Percentiles rank a stretch among this genome's conserved stretches.
Conservation (phyloP, 2,329 filamentous ascomycete genomes). For the Fusarium sp. region DNA sequence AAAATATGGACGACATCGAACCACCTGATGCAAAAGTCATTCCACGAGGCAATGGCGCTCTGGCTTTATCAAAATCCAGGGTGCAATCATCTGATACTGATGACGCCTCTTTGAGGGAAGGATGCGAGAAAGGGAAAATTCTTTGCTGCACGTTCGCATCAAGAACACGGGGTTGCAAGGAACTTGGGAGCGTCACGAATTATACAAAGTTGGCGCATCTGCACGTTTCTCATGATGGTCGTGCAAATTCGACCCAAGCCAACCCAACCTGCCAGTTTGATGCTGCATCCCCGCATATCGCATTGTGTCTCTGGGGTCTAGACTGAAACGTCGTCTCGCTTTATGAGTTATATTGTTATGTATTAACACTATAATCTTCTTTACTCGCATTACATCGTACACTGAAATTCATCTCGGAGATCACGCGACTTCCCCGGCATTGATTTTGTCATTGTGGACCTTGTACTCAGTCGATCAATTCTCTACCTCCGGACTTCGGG, state of each 20-base stretch:
- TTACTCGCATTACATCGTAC: constrained; percentile 10
- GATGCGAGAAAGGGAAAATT: constrained; percentile 23
- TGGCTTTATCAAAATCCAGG: constrained; percentile 16
- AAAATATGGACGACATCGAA: constrained; percentile 46
- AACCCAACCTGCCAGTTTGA: constrained; percentile 12
- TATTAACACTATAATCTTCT: neutral
- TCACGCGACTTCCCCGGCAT: constrained; percentile 30
- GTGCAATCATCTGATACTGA: constrained; percentile 45
- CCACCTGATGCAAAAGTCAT: constrained; percentile 44
- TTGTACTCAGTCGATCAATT: neutral
- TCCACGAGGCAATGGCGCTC: constrained; percentile 31
- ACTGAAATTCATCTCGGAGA: constrained; percentile 18
- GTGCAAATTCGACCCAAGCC: neutral
- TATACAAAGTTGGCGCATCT: constrained; percentile 38
- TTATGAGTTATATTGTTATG: constrained; percentile 7
- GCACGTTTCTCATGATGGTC: constrained; percentile 18
- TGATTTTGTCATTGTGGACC: constrained; percentile 27
- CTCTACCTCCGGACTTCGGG: constrained; percentile 8
- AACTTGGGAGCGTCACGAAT: constrained; percentile 25
- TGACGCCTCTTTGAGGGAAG: constrained; percentile 17
- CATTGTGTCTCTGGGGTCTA: constrained; percentile 30
- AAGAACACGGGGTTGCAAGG: constrained; percentile 21
- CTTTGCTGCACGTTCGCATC: constrained; percentile 31
- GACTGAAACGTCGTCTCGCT: neutral
- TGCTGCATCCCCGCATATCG: constrained; percentile 26